Evolutionary conservation across 1,284 basidiomycete genomes (phyloP).

Genomic region (Meripilus lineatus): DNA sequence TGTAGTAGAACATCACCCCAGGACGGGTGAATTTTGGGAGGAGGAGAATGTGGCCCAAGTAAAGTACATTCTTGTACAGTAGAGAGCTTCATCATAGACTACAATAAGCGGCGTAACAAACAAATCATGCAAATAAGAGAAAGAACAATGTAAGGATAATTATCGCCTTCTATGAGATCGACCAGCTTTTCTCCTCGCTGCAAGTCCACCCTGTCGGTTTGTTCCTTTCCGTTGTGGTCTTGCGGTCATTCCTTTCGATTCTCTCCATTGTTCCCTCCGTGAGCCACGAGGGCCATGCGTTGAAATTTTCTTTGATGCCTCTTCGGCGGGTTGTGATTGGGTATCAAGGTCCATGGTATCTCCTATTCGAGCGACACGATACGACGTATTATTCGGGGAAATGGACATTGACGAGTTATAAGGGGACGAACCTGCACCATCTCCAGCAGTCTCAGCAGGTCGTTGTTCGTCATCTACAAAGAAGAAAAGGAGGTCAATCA

Average conservation of each 20-base stretch:
- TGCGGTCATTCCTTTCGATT: constrained; percentile 62
- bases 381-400: constrained; percentile 12
- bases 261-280: constrained; percentile 68
- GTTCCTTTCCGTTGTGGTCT: constrained; percentile 46
- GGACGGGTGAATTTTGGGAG: too few relatives aligned
- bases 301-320: constrained; percentile 44
- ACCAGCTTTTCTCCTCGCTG: constrained; percentile 59
- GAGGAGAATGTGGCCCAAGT: too few relatives aligned
- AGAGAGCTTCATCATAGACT: too few relatives aligned
- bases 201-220: constrained; percentile 62
- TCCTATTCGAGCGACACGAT: constrained; percentile 19
- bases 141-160: too few relatives aligned
- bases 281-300: constrained; percentile 72
- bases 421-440: constrained; percentile 31
- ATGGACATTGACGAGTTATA: background rate
- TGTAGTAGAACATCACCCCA: too few relatives aligned
- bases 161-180: constrained; percentile 66
- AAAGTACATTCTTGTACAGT: too few relatives aligned
- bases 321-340: constrained; percentile 18
- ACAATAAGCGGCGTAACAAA: too few relatives aligned
- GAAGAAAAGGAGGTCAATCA: constrained; percentile 7
- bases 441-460: constrained; percentile 17
- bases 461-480: constrained; percentile 25
- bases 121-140: too few relatives aligned
- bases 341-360: constrained; percentile 53